Evolutionary conservation across 805 yeast species (phyloP).

Genomic region (Saccharomycopsis fermentans): DNA sequence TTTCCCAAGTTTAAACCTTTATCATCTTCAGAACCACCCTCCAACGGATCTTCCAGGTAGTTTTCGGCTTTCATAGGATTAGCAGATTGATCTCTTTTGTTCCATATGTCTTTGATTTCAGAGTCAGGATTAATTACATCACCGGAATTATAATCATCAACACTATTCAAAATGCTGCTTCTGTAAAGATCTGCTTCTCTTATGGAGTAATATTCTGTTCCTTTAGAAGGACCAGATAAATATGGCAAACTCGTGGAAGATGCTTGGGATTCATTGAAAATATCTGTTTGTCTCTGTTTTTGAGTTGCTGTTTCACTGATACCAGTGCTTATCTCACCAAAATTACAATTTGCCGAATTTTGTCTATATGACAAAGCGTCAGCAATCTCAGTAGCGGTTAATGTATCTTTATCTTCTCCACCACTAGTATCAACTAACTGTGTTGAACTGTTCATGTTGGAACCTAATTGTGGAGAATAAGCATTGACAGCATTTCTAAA

Average conservation of each 20-base stretch:
- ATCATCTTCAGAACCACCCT: background rate
- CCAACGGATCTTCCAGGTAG: background rate
- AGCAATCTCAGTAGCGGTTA: background rate
- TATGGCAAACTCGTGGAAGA: background rate
- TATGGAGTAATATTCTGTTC: conserved; percentile 39
- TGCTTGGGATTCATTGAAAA: background rate
- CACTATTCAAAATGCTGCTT: background rate
- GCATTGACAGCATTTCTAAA: background rate
- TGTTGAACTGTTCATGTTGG: background rate
- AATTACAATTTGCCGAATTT: background rate
- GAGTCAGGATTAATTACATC: conserved; percentile 36
- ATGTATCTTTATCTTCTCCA: background rate
- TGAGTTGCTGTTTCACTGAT: background rate
- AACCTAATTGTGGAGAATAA: background rate
- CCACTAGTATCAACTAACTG: background rate
- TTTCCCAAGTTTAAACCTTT: background rate
- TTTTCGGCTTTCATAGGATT: conserved; percentile 14
- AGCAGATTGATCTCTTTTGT: conserved; percentile 28
- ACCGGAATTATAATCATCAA: conserved; percentile 27
- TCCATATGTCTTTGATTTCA: conserved; percentile 44
- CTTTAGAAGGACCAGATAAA: background rate
- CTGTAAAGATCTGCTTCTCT: conserved; percentile 49
- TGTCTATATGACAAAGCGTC: background rate
- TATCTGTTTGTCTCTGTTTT: background rate
- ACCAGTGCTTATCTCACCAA: background rate